phyloP scores from a whole-genome alignment of 73 alveolate genomes.

The Paramecium pentaurelia region DNA sequence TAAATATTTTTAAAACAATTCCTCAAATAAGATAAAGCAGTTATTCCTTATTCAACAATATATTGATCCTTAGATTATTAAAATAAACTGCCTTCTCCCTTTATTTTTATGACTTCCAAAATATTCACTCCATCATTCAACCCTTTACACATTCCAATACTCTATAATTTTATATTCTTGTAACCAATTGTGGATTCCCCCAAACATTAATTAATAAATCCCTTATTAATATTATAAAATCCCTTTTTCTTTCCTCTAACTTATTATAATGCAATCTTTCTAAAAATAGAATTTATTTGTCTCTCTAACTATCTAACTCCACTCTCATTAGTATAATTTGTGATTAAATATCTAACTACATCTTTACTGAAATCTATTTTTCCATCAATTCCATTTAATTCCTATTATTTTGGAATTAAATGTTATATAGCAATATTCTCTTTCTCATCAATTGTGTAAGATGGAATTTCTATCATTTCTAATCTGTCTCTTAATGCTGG shows the following conservation, averaged over 20 bases:
- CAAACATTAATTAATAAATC: slow-evolving; percentile 68
- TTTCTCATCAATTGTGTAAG: slow-evolving; percentile 84
- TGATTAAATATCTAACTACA: slow-evolving; percentile 63
- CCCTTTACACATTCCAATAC: slow-evolving; percentile 84
- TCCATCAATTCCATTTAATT: slow-evolving; percentile 72
- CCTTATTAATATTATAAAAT: slow-evolving; percentile 46
- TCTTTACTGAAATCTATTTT: slow-evolving; percentile 60
- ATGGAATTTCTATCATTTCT: slow-evolving; percentile 89
- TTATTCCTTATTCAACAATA: slow-evolving; percentile 58
- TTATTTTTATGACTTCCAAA: slow-evolving; percentile 77
- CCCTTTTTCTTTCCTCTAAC: slow-evolving; percentile 7
- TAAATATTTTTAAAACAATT: background rate
- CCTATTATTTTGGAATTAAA: slow-evolving; percentile 86
- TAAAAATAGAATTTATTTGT: slow-evolving; percentile 73
- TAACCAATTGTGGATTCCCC: slow-evolving; percentile 76
- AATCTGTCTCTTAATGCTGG: slow-evolving; percentile 92
- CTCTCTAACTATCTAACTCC: slow-evolving; percentile 90
- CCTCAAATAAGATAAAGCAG: slow-evolving; percentile 67
- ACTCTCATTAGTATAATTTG: slow-evolving; percentile 74
- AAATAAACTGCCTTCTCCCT: slow-evolving; percentile 67
- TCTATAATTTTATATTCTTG: slow-evolving; percentile 61
- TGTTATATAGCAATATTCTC: slow-evolving; percentile 77
- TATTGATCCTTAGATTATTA: slow-evolving; percentile 38
- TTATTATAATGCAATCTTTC: slow-evolving; percentile 76
- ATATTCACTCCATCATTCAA: slow-evolving; percentile 82